A percentile compares a stretch with the other conserved stretches of the same genome.
Evolutionary conservation across 1,284 basidiomycete genomes (phyloP).

Genomic region (Pascua sp.): DNA sequence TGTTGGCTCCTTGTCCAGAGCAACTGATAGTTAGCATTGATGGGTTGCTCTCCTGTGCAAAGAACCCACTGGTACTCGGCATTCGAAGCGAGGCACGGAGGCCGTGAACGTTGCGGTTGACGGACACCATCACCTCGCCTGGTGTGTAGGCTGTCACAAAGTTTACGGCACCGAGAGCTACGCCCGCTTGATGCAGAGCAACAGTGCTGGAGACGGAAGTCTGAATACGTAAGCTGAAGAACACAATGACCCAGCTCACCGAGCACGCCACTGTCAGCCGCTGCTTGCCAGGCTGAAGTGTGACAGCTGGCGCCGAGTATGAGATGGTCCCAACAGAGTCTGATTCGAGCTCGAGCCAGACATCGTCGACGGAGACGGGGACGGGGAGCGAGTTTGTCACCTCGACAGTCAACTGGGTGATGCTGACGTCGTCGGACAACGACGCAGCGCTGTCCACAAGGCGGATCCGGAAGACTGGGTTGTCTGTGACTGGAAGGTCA

Average conservation of each 20-base stretch:
- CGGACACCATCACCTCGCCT: conserved; percentile 11
- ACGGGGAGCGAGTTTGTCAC: conserved; percentile 34
- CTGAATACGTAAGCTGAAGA: conserved; percentile 12
- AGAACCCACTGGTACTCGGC: conserved; percentile 34
- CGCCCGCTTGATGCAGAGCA: conserved; percentile 15
- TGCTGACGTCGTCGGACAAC: conserved; percentile 23
- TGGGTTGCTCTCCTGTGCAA: too few species aligned
- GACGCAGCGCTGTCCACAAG: conserved; percentile 18
- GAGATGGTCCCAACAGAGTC: conserved; percentile 26
- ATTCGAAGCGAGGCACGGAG: conserved; percentile 27
- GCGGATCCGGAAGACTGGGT: conserved; percentile 9
- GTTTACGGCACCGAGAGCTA: conserved; percentile 23
- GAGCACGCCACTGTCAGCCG: conserved; percentile 26
- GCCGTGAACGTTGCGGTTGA: conserved; percentile 26
- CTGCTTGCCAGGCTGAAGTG: conserved; percentile 36
- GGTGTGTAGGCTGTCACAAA: conserved; percentile 18
- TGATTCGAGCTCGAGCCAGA: conserved; percentile 33
- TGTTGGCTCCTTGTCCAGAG: conserved; percentile 33
- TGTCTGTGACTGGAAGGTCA: conserved; percentile 2
- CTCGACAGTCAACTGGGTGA: conserved; percentile 24
- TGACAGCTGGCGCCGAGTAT: conserved; percentile 21
- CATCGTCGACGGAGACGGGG: conserved; percentile 24
- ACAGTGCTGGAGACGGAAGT: conserved; percentile 30
- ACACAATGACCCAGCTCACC: conserved; percentile 21
- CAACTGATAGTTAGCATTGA: conserved; percentile 22